Base-by-base conservation (phyloP, 495 filamentous ascomycete species). In the Trichoderma reesei region DNA sequence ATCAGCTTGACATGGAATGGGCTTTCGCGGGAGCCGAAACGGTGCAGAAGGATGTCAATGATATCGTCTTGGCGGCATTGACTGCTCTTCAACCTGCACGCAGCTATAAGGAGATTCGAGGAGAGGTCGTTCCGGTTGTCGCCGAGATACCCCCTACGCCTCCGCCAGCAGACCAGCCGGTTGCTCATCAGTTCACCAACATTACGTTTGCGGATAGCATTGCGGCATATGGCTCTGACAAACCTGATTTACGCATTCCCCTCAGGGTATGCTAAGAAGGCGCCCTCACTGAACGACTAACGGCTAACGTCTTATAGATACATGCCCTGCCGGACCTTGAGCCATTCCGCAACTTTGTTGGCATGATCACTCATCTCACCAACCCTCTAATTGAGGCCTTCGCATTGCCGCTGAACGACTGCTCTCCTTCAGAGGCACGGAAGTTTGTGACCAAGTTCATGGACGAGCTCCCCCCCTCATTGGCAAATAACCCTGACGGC, bases 211-310 rank as follows among this genome's bases (percentile, higher is more conserved):
- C 61, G 3, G 61, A 63, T 10, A 46, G 86, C 44, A 98, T 98
- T 91, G 73, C 77, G 4, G 76, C 72, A 13, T 95, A 91, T 68
- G 94, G 94, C 6, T 88, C 85, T 14, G 94, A 98, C 73, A 98
- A 98, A 71, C 94, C 94, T 2, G 95, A 98, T 72, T 77, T 90
- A 3, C 83, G 94, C 7, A 81, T 86, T 13, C 67, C 71, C 20
- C 72, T 75, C 54, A 68, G 76, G 66, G 83, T 84, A 71, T 13
- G 77, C 66, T 36, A 2, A 36, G 5, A 5, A 34, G 38, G 6
- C 7, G 18, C n/a, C 20, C 3, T 10, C 14, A 4, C n/a, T 20
- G 26, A 26, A 26, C n/a, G 18, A 6, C 36, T 46, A 20, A 63
- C 46, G 51, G 13, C 69, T 76, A 66, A 9, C 8, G 14, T 16